These are phyloP conservation scores for Kurtzmaniella quercitrusa DNA, from an alignment of 1,139 yeast species.

Conservation along the genomic window DNA sequence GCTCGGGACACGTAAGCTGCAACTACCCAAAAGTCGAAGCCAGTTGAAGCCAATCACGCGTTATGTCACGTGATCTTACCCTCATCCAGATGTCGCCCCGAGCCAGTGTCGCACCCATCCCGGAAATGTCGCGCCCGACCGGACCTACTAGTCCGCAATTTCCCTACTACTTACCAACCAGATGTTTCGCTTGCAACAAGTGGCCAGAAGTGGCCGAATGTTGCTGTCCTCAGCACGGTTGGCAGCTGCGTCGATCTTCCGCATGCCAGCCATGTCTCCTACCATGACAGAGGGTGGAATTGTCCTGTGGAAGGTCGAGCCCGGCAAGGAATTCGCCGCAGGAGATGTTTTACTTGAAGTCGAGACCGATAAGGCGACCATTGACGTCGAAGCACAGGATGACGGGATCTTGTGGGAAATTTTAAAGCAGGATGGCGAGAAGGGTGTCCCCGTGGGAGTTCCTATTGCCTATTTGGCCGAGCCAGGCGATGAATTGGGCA, in stretches of 20 bases:
- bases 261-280: slow-evolving; percentile 99
- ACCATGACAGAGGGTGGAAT: slow-evolving; percentile 98
- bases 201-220: not conserved
- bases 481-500: slow-evolving; percentile 72
- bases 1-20: no score
- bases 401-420: slow-evolving; percentile 88
- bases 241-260: slow-evolving; percentile 56
- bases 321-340: slow-evolving; percentile 70
- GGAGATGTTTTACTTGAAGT: slow-evolving; percentile 89
- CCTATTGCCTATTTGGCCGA: slow-evolving; percentile 90
- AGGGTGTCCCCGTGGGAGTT: slow-evolving; percentile 78
- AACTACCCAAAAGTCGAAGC: no score
- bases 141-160: slow-evolving; percentile 7
- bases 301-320: slow-evolving; percentile 85
- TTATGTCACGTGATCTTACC: not conserved
- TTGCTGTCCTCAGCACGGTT: slow-evolving; percentile 11
- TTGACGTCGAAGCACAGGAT: slow-evolving; percentile 90
- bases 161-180: not conserved
- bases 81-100: no score
- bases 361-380: slow-evolving; percentile 91
- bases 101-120: not conserved
- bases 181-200: not conserved
- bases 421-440: slow-evolving; percentile 63
- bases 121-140: slow-evolving; percentile 11
- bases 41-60: no score